These are phyloP conservation scores for Hyaloscypha variabilis DNA, from an alignment of 495 filamentous ascomycete genomes.

Conservation along the genomic window DNA sequence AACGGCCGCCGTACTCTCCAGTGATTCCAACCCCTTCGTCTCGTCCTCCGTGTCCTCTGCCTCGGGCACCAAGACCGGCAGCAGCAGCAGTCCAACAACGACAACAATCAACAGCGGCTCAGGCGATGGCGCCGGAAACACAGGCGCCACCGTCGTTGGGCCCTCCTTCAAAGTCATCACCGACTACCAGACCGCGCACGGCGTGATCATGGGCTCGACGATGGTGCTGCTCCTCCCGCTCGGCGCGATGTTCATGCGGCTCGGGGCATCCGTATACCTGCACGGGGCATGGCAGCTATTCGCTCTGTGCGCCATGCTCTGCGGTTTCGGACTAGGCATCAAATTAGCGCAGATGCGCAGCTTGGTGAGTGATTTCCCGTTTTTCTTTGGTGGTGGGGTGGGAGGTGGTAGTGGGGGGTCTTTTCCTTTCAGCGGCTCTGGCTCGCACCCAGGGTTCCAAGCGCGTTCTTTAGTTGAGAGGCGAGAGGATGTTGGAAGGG, in stretches of 20 bases:
- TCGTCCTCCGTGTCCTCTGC: slow-evolving; percentile 35
- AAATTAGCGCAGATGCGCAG: slow-evolving; percentile 40
- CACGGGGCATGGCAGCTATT: slow-evolving; percentile 64
- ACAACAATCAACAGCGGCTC: not conserved
- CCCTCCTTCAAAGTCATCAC: not conserved
- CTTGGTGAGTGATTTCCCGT: slow-evolving; percentile 32
- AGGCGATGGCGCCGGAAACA: not conserved
- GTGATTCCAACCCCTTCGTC: slow-evolving; percentile 55
- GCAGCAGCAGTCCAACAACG: not conserved
- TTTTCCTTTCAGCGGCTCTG: not conserved
- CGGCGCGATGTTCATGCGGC: slow-evolving; percentile 58
- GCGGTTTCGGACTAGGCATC: slow-evolving; percentile 65
- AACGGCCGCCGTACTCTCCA: slow-evolving; percentile 19
- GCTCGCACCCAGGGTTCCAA: not conserved
- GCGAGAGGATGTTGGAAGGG: not conserved
- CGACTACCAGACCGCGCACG: slow-evolving; percentile 38
- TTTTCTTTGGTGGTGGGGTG: no score
- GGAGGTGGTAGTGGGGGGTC: not conserved
- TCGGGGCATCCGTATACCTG: slow-evolving; percentile 49
- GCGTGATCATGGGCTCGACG: slow-evolving; percentile 59
- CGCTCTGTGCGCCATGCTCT: slow-evolving; percentile 55
- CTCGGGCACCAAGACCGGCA: not conserved
- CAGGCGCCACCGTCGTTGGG: not conserved
- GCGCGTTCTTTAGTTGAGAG: not conserved
- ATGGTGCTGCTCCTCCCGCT: slow-evolving; percentile 58